Evolutionary conservation across 2,329 filamentous ascomycete genomes (phyloP), one percentile per base, ranked within the genome.

Genomic region (Ascochyta fabae): DNA sequence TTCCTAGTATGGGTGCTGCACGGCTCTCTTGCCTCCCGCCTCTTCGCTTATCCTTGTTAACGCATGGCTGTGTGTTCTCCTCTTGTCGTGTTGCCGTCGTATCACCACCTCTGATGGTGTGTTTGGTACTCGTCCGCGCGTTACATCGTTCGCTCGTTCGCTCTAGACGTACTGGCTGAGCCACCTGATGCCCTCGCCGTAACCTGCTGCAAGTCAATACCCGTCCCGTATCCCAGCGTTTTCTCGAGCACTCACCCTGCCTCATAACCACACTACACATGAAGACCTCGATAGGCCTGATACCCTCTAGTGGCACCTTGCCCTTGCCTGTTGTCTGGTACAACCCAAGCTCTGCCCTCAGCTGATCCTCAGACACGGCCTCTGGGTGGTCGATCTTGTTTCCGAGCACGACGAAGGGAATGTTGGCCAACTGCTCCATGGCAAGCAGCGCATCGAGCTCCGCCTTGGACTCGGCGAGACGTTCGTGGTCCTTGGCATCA

Each of bases 321-420:
- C 68, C 68, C 64, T 71, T 71, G 49, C 68, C 68, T 7, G 68
- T 71, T 10, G 68, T 71, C 61, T 98, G 94, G 81, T 95, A 97
- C 71, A 98, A 80, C 60, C 94, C 94, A 60, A 98, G 83, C 78
- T 94, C 90, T 76, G 93, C 89, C 78, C 94, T 87, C 73, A 97
- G 85, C 81, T 96, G 91, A 70, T 98, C 94, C 84, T 99, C 94
- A 64, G 89, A 93, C 48, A 97, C 88, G 61, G 94, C 94, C 69
- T 95, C 90, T 50, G 93, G 92, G 81, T 98, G 92, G 78, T 99
- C 95, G 77, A 98, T 99, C 87, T 98, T 99, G 87, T 98, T 98
- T 70, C 94, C 94, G 63, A 99, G 86, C 67, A 99, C 87, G 56
- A 97, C 86, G 79, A 98, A 97, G 47, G 95, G 94, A 8, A 96